Evolutionary conservation across 2,329 filamentous ascomycete species (phyloP), one percentile per base, ranked within the genome.

Genomic region (Periconia digitata): DNA sequence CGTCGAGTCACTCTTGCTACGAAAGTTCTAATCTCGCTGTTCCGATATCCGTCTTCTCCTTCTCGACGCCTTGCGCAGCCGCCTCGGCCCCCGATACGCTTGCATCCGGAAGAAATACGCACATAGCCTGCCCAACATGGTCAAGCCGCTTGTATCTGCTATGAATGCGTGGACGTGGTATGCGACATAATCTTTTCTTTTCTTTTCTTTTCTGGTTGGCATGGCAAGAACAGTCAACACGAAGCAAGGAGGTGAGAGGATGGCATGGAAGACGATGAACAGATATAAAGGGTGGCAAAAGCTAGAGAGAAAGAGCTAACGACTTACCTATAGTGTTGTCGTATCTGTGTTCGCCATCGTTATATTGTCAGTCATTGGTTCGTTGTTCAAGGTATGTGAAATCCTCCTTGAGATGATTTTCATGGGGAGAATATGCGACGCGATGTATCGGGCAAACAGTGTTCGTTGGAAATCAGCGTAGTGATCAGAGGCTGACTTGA

Each of bases 111-210:
- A n/a, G n/a, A n/a, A n/a, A n/a, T n/a, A n/a, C n/a, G n/a, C n/a
- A n/a, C n/a, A n/a, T n/a, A n/a, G n/a, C n/a, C n/a, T n/a, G 51
- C 53, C 53, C 59, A 83, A 66, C 69, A 96, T 96, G 92, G 96
- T 96, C 90, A 96, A 96, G 86, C 92, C 92, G 61, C 79, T 97
- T 70, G 89, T 97, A 63, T 88, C 90, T 69, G 86, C 90, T 59
- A 83, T 92, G 77, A 92, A 95, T 77, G 92, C 92, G 67, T 96
- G 92, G 91, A 90, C 86, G 78, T 96, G 92, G 92, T 96, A 79
- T 69, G 84, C 16, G 15, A 22, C 17, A 16, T 17, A 37, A 13
- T 16, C 35, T 13, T 3, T 3, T 10, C 15, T 37, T 37, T 17
- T 3, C 8, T 20, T 17, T 20, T 12, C 8, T 6, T 39, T 21